These are phyloP conservation scores for Thymus quinquecostatus DNA, from an alignment of 257 asterid species.

Conservation along the genomic window DNA sequence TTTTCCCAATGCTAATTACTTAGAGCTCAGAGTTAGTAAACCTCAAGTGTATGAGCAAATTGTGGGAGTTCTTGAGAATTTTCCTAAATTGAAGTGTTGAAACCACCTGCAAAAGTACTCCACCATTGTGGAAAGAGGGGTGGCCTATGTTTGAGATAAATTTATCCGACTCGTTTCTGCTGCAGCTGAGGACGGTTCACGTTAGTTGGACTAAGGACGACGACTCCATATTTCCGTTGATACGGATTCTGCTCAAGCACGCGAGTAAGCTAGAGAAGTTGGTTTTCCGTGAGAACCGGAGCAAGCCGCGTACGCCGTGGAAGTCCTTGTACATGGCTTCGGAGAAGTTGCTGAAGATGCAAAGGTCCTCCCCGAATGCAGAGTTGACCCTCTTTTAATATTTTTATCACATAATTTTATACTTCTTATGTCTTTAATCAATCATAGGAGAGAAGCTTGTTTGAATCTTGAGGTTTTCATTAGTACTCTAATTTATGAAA, in stretches of 20 bases:
- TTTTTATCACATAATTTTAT: too few species aligned
- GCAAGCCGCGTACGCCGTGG: too few species aligned
- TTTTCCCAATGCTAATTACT: not conserved
- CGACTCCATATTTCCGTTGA: not conserved
- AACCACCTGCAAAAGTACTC: not conserved
- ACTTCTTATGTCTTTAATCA: too few species aligned
- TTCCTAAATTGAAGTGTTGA: not conserved
- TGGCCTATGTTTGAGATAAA: not conserved
- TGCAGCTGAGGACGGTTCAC: not conserved
- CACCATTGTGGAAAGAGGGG: too few species aligned
- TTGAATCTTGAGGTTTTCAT: too few species aligned
- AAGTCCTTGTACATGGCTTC: not conserved
- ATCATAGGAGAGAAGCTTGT: too few species aligned
- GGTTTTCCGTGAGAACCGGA: not conserved
- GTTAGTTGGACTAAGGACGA: not conserved
- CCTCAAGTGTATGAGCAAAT: not conserved
- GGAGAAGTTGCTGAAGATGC: not conserved
- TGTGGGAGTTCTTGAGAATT: not conserved
- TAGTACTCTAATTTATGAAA: too few species aligned
- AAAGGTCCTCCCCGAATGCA: too few species aligned
- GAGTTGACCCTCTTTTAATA: too few species aligned
- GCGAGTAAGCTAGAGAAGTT: not conserved
- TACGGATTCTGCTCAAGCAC: not conserved
- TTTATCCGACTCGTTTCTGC: not conserved
- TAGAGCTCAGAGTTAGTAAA: not conserved